Base-by-base conservation (phyloP, 805 yeast species). In the Komagataella pseudopastoris region DNA sequence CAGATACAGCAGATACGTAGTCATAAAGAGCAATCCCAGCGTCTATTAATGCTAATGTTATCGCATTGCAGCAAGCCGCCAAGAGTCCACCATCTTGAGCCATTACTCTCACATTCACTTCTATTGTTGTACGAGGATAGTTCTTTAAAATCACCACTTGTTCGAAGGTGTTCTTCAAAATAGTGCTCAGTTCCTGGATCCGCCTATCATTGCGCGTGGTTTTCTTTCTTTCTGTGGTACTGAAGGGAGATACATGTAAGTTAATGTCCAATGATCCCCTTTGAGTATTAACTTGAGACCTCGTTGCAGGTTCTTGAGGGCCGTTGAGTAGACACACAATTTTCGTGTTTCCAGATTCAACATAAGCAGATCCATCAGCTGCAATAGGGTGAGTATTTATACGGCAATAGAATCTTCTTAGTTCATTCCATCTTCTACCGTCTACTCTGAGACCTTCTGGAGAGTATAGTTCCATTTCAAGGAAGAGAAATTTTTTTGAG, bases 1-100 rank as follows among this genome's bases (percentile, higher is more conserved):
- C 85, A 24, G 84, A 76, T 14, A 88, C 77, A 1, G 95, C 81
- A 51, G 88, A 78, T 14, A 91, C 84, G 62, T 88, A 90, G 63
- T 93, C 98, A 61, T 84, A 85, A 84, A 93, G 83, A 4, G 96
- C 85, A 48, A 93, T 83, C 49, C 98, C 98, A 1, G 98, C 97
- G 67, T 93, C 98, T 39, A 93, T 80, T 47, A 93, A 71, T 0
- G 96, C 97, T 58, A 93, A 69, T 1, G 96, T 88, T 46, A 87
- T 78, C 7, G 97, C 87, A 63, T 93, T 93, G 46, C 88, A 74
- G 56, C 93, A 79, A 1, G 85, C 74, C 0, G 96, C 78, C 56
- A 91, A 65, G 23, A 91, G 62, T 0, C 96, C 96, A 44, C 99
- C 99, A 61, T 93, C 99, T 60, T 88, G 88, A 12, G 88, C 81